Evolutionary conservation across 2,329 filamentous ascomycete genomes (phyloP), one percentile per base, ranked within the genome.

Genomic region (Calonectria henricotiae): DNA sequence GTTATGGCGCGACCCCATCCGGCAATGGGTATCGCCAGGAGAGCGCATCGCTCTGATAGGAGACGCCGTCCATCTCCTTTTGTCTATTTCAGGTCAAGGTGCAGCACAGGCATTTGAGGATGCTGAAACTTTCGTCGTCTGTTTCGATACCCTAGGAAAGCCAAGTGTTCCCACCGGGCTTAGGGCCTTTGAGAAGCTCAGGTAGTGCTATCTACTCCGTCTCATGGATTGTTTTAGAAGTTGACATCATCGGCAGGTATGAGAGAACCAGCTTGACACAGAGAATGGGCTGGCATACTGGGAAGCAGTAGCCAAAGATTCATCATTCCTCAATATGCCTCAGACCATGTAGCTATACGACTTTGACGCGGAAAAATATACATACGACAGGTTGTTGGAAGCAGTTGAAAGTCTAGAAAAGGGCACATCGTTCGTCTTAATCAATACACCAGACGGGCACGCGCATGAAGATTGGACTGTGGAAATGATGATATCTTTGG

Each of bases 21-120:
- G 47, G n/a, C 47, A 65, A 41, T 65, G 63, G 63, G 63, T 65
- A 25, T 65, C 63, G 1, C n/a, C 37, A 5, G 46, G 20, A 1
- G 63, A 49, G 1, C 49, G 63, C 11, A 58, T 65, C 25, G 27
- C 12, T 4, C 27, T 65, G 15, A 49, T 58, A 2, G 63, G 63
- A 11, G 63, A 65, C 35, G 39, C 63, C 1, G 63, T 49, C 4
- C 63, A 65, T n/a, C 63, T 49, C 0, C 63, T 58, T 46, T 39
- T 65, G 9, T 35, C 63, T 4, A 65, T 49, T 6, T 65, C 63
- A 15, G 63, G 63, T 17, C 47, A 55, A 60, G 63, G 49, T 15
- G 63, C 63, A 9, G 63, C 63, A 15, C 63, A 65, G 43, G 63
- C 63, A 15, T 58, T 65, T 39, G 63, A 65, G 51, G 63, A 65